Base-by-base conservation (phyloP, 129 eudicot species). In the Escallonia herrerae region DNA sequence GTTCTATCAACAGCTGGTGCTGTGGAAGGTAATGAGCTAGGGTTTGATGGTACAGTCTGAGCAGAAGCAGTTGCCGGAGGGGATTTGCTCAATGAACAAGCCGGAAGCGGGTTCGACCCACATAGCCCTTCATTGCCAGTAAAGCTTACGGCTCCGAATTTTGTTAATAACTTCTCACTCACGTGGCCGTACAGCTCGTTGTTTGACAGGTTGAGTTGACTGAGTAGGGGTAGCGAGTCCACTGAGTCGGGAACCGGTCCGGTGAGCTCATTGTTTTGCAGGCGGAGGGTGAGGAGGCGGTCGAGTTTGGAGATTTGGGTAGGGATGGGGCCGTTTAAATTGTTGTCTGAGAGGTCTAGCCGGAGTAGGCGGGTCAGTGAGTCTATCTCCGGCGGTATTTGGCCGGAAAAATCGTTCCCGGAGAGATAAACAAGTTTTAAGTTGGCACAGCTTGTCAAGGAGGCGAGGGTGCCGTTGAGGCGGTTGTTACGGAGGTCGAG, bases 401-500 rank as follows among this genome's bases (percentile, higher is more conserved):
- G 62, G n/a, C 95, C 95, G 74, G 99, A 86, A 40, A 93, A 72
- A 69, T 93, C 96, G 69, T 93, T 93, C 38, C 77, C 73, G 37
- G 96, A 74, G 80, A 93, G 93, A 44, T 93, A 93, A 1, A 89
- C 43, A 10, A 72, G 90, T 64, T 93, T 93, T 43, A 93, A 77
- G 56, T 93, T 93, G 2, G 76, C 68, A 58, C 95, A 86, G 7
- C 61, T 71, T 15, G 83, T 61, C 66, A 93, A 4, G 15, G 95
- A 71, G 9, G 76, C 11, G 46, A 93, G 51, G 4, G 96, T 67
- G 68, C 87, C 91, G 70, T 93, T 93, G 42, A 93, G 82, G 63
- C 99, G 95, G 76, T 93, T 93, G 67, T 80, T 47, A 40, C 77
- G 81, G 58, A 93, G 96, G 65, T 93, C 93, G 37, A 93, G 87